Base-by-base conservation (phyloP, 192 early-diverging fungal species). In the Coemansia asiatica region DNA sequence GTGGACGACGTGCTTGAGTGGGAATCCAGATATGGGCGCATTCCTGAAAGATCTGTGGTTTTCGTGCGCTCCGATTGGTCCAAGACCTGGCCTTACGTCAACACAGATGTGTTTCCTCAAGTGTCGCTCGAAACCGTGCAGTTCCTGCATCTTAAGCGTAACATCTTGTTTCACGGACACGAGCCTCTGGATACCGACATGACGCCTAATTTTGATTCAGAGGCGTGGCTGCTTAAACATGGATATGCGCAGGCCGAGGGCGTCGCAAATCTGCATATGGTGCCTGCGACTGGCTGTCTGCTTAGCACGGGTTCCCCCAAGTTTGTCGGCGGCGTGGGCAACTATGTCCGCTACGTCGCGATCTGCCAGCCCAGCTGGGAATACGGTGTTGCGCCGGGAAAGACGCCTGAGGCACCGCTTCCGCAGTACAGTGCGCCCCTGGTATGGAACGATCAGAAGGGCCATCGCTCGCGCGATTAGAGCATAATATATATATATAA, bases 11-110 rank as follows among this genome's bases (percentile, higher is more conserved):
- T 84, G 12, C 62, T 66, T 19, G 60, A 51, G 21, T 84, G 80
- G 68, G 83, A 84, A 51, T 35, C 54, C 21, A 33, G 57, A 50
- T 59, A 81, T 35, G 83, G 83, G 4, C 64, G 61, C 22, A 63
- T 84, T 16, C 83, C 83, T 6, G 40, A 23, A 28, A 49, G 69
- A n/a, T 53, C 83, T 0, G 78, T 81, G 7, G 83, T 84, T 26
- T 81, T 81, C 67, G 76, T 84, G 64, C 83, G 83, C 56, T 81
- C 83, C 2, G 83, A 84, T 66, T 84, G 83, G 83, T 81, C 78
- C 12, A 62, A 65, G 63, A 28, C 69, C 15, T 84, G 83, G 83
- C 83, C 83, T 9, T 28, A 56, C n/a, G 77, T 84, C 56, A 54
- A 84, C 47, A 74, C 79, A 7, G 74, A 79, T 47, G 71, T 71